A percentile compares a stretch with the other conserved stretches of the same genome.
These are phyloP conservation scores for Ceratobasidium sp. DNA, from an alignment of 1,284 basidiomycete genomes.

Conservation along the genomic window DNA sequence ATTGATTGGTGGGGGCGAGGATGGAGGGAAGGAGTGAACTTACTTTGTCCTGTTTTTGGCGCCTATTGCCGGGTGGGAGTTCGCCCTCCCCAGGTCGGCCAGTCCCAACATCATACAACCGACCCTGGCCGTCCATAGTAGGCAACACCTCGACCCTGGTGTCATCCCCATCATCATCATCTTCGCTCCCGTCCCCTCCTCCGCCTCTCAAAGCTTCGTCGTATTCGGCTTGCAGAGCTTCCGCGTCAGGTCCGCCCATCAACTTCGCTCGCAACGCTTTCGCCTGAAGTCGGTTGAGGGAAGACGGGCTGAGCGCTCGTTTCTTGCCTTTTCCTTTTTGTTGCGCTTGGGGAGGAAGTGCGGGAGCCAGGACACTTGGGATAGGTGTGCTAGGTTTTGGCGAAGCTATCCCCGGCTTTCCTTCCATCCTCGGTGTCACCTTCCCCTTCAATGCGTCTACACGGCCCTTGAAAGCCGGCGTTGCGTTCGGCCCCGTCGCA, in stretches of 20 bases:
- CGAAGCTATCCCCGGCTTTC: constrained; percentile 44
- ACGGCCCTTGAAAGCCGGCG: constrained; percentile 52
- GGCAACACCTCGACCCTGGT: constrained; percentile 86
- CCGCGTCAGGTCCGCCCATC: constrained; percentile 79
- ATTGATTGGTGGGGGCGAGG: not conserved
- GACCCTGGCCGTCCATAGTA: constrained; percentile 87
- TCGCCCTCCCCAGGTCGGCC: constrained; percentile 64
- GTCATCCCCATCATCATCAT: constrained; percentile 60
- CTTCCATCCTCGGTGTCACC: constrained; percentile 49
- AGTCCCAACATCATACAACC: constrained; percentile 91
- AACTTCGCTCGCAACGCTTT: constrained; percentile 93
- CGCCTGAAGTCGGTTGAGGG: constrained; percentile 93
- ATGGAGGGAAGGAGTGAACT: constrained; percentile 34
- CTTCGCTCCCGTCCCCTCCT: constrained; percentile 58
- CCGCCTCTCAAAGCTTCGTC: constrained; percentile 69
- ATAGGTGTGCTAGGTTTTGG: constrained; percentile 73
- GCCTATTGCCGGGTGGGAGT: constrained; percentile 69
- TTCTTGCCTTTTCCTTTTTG: constrained; percentile 29
- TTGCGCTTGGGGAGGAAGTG: constrained; percentile 54
- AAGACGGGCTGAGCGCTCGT: constrained; percentile 55
- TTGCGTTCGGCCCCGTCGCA: constrained; percentile 30
- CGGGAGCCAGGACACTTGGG: constrained; percentile 89
- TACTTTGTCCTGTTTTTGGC: constrained; percentile 82
- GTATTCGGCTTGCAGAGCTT: constrained; percentile 84
- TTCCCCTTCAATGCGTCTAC: constrained; percentile 51